A percentile compares a stretch with the other conserved stretches of the same genome.
Conservation (phyloP, 2,329 filamentous ascomycete genomes). For the Beauveria sp. region DNA sequence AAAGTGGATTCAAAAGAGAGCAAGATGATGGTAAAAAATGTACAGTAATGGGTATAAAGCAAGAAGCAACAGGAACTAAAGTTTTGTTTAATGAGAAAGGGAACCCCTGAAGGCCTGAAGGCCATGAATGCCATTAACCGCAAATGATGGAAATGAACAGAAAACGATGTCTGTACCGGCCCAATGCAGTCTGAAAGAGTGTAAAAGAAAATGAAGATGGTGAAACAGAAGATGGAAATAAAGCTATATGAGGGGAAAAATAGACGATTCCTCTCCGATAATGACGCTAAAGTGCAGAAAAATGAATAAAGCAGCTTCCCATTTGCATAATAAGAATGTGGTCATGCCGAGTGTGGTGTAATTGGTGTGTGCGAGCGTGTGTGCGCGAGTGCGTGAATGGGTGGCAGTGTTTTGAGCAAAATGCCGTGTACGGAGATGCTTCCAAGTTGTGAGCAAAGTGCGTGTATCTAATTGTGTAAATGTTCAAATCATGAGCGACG, state of each 20-base stretch:
- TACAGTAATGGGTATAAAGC: conserved; percentile 7
- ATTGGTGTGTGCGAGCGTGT: conserved; percentile 4
- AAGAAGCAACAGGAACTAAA: conserved; percentile 1
- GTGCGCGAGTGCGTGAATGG: not conserved
- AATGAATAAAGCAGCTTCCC: not conserved
- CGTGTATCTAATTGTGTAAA: not conserved
- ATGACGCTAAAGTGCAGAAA: conserved; percentile 3
- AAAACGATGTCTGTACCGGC: not conserved
- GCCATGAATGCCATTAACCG: conserved; percentile 8
- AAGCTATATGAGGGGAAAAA: not conserved
- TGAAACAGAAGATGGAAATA: not conserved
- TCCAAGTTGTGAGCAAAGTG: not conserved
- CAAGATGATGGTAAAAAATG: not conserved
- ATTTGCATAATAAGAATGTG: not conserved
- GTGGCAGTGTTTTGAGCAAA: not conserved
- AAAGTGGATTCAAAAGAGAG: not conserved
- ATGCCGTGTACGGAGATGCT: not conserved
- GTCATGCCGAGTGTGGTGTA: not conserved
- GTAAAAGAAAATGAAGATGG: not conserved
- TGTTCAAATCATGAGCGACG: conserved; percentile 31
- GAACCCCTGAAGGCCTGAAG: conserved; percentile 2
- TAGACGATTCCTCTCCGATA: conserved; percentile 1
- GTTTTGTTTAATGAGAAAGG: not conserved
- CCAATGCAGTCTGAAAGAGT: conserved; percentile 6
- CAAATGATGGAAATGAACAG: not conserved